Conservation (phyloP, 2,329 filamentous ascomycete genomes). For the Talaromyces sp. region DNA sequence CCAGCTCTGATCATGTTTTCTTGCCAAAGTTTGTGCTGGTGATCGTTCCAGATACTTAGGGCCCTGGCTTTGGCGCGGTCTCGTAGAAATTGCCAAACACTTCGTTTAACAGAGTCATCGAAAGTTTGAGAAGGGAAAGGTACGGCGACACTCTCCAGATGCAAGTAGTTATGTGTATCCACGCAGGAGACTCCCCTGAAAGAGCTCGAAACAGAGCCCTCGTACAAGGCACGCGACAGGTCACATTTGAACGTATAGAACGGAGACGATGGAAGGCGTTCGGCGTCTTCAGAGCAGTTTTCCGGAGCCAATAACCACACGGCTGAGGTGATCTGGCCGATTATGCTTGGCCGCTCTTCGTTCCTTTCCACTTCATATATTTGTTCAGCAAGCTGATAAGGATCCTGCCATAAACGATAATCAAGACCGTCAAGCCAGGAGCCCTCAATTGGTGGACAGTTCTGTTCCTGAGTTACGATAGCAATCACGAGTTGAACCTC, state of each 20-base stretch:
- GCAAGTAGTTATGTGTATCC: neutral
- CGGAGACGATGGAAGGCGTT: neutral
- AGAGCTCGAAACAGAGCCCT: neutral
- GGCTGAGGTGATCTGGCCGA: neutral
- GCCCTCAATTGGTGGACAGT: neutral
- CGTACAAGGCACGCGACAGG: neutral
- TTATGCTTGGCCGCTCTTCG: neutral
- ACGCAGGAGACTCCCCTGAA: neutral
- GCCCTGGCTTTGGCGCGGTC: neutral
- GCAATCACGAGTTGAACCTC: neutral
- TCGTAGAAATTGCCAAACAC: neutral
- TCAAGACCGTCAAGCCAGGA: neutral
- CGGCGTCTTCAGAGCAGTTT: neutral
- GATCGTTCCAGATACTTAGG: neutral
- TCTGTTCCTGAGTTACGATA: neutral
- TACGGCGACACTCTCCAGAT: neutral
- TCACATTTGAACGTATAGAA: neutral
- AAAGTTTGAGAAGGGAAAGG: neutral
- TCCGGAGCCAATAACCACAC: neutral
- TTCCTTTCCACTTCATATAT: neutral
- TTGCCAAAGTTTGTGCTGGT: neutral
- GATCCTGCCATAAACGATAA: neutral
- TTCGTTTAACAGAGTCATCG: neutral
- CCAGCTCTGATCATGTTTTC: neutral
- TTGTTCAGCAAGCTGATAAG: neutral